Evolutionary conservation across 2,329 filamentous ascomycete species (phyloP).

Genomic region (Arthrobotrys sinensis): DNA sequence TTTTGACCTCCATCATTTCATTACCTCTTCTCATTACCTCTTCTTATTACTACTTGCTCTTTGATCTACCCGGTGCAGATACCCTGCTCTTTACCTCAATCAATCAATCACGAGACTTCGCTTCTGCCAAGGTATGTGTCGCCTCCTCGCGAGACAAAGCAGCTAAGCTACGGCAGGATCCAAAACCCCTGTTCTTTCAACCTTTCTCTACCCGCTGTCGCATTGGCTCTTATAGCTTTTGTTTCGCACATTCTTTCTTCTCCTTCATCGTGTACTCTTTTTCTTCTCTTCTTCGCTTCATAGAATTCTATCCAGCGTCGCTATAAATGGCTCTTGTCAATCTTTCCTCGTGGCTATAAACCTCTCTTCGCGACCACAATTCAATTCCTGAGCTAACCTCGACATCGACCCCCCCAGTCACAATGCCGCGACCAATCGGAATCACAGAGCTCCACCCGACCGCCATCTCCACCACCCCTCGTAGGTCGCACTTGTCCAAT

Average conservation of each 20-base stretch:
- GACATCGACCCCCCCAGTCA: neutral
- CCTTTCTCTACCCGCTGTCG: neutral
- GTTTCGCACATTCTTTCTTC: neutral
- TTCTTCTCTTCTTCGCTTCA: neutral
- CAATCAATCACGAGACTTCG: slow-evolving; percentile 19
- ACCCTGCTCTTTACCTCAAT: neutral
- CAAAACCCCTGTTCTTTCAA: slow-evolving; percentile 3
- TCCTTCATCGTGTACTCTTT: no score
- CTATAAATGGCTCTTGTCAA: slow-evolving; percentile 5
- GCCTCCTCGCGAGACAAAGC: slow-evolving; percentile 9
- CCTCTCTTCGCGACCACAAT: neutral
- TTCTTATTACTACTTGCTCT: no score
- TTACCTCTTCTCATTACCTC: no score
- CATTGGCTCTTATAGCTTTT: slow-evolving; percentile 20
- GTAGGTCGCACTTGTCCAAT: neutral
- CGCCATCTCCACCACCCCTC: neutral
- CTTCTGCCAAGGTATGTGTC: slow-evolving; percentile 2
- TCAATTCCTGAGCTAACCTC: neutral
- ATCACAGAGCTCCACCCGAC: slow-evolving; percentile 21
- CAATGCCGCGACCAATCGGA: slow-evolving; percentile 40
- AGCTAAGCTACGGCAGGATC: slow-evolving; percentile 53
- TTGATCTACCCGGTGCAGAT: no score
- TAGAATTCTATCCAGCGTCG: neutral
- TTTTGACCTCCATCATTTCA: no score
- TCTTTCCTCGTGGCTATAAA: neutral